Evolutionary conservation across 2,329 filamentous ascomycete genomes (phyloP).

Genomic region (Calycina marina): DNA sequence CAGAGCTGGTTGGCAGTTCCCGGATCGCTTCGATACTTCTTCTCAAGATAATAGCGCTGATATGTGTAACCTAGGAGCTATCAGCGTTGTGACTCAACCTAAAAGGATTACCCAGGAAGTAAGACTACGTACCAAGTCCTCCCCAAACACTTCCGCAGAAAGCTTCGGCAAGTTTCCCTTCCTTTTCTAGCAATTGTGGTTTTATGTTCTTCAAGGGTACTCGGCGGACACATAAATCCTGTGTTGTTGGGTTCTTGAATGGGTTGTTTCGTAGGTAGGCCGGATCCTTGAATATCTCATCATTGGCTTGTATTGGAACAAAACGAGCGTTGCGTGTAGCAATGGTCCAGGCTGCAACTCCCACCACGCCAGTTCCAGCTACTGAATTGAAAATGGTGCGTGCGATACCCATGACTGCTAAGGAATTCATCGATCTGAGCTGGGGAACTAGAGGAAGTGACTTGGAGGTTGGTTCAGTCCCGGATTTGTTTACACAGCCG

Average conservation of each 20-base stretch:
- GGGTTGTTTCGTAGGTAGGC: conserved; percentile 47
- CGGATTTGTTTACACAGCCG: too few relatives aligned
- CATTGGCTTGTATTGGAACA: conserved; percentile 40
- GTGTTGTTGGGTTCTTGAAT: conserved; percentile 42
- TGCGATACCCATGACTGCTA: conserved; percentile 10
- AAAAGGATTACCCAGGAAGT: not conserved
- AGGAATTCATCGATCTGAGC: too few relatives aligned
- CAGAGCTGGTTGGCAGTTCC: conserved; percentile 47
- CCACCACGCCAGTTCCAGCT: conserved; percentile 10
- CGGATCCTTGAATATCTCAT: conserved; percentile 44
- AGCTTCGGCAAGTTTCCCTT: conserved; percentile 39
- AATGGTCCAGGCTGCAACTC: conserved; percentile 12
- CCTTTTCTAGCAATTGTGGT: conserved; percentile 49
- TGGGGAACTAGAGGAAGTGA: too few relatives aligned
- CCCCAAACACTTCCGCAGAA: conserved; percentile 20
- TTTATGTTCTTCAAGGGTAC: conserved; percentile 49
- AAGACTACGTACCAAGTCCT: conserved; percentile 31
- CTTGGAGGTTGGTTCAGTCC: too few relatives aligned
- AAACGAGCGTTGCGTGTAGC: conserved; percentile 21
- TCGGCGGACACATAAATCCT: conserved; percentile 49
- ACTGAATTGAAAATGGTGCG: conserved; percentile 12
- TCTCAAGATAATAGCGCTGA: conserved; percentile 42
- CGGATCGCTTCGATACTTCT: conserved; percentile 38
- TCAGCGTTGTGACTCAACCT: conserved; percentile 1
- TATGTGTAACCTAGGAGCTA: conserved; percentile 31